Evolutionary conservation across 495 filamentous ascomycete genomes (phyloP).

Genomic region (Penicillium alfredii): DNA sequence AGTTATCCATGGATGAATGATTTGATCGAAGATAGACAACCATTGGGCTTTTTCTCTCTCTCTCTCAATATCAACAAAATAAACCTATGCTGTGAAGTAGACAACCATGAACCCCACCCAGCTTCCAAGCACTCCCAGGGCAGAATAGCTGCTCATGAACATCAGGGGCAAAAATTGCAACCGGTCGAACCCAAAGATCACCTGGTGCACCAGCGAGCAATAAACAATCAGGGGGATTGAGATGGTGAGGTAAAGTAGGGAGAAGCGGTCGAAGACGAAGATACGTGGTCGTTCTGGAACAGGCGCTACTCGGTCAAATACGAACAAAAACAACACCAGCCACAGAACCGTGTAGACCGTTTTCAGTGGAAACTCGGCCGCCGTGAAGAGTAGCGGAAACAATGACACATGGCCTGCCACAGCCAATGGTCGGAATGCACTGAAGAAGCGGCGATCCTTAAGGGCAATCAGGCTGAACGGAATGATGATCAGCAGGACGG

Average conservation of each 20-base stretch:
- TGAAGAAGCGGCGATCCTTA: conserved; percentile 83
- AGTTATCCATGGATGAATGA: no score
- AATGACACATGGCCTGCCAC: conserved; percentile 93
- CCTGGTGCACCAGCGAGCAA: conserved; percentile 73
- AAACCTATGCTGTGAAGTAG: conserved; percentile 65
- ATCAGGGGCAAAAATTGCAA: conserved; percentile 92
- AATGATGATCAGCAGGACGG: conserved; percentile 87
- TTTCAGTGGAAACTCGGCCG: conserved; percentile 84
- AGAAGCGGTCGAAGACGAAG: conserved; percentile 85
- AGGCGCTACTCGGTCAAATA: conserved; percentile 82
- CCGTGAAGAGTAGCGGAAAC: conserved; percentile 89
- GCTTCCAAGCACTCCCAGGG: conserved; percentile 90
- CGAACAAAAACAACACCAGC: conserved; percentile 77
- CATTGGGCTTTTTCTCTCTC: no score
- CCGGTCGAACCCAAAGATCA: conserved; percentile 68
- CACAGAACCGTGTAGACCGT: conserved; percentile 89
- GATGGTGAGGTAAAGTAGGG: conserved; percentile 78
- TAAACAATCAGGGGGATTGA: conserved; percentile 87
- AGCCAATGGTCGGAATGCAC: conserved; percentile 85
- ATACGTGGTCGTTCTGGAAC: conserved; percentile 66
- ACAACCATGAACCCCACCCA: conserved; percentile 95
- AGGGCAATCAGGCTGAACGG: conserved; percentile 93
- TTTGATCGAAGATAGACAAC: no score
- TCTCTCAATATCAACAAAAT: no score
- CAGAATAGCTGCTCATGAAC: conserved; percentile 95